A percentile compares a stretch with the other conserved stretches of the same genome.
Conservation (phyloP, 768 basidiomycete genomes). For the Suillus paluster region DNA sequence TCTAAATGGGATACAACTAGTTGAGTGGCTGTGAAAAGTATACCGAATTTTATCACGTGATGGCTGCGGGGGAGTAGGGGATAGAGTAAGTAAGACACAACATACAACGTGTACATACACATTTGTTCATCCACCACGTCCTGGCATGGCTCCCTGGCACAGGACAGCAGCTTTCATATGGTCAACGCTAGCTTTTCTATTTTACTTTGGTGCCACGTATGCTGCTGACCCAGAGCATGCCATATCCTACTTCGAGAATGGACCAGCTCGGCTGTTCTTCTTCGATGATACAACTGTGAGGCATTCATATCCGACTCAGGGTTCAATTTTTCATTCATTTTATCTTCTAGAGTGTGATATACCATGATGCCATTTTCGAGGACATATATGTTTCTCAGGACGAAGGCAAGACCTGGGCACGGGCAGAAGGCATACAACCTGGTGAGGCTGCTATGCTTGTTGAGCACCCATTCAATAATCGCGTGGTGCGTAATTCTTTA, state of each 20-base stretch:
- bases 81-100: background rate
- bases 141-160: slow-evolving; percentile 33
- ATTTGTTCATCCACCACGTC: slow-evolving; percentile 14
- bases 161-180: slow-evolving; percentile 31
- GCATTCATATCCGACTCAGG: slow-evolving; percentile 17
- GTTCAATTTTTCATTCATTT: background rate
- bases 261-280: slow-evolving; percentile 82
- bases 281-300: slow-evolving; percentile 91
- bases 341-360: slow-evolving; percentile 62
- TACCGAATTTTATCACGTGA: background rate
- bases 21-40: background rate
- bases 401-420: slow-evolving; percentile 79
- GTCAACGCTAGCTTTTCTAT: slow-evolving; percentile 28
- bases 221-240: slow-evolving; percentile 54
- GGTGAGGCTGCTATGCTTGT: slow-evolving; percentile 75
- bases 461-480: slow-evolving; percentile 85
- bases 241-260: slow-evolving; percentile 64
- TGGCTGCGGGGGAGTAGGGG: background rate
- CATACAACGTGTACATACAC: slow-evolving; percentile 1
- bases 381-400: slow-evolving; percentile 80
- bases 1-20: background rate
- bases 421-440: slow-evolving; percentile 51
- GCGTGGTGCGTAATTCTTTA: slow-evolving; percentile 53
- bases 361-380: slow-evolving; percentile 74
- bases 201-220: slow-evolving; percentile 22